Conservation (phyloP, 345 rosid genomes). For the Clarkia xantiana region DNA sequence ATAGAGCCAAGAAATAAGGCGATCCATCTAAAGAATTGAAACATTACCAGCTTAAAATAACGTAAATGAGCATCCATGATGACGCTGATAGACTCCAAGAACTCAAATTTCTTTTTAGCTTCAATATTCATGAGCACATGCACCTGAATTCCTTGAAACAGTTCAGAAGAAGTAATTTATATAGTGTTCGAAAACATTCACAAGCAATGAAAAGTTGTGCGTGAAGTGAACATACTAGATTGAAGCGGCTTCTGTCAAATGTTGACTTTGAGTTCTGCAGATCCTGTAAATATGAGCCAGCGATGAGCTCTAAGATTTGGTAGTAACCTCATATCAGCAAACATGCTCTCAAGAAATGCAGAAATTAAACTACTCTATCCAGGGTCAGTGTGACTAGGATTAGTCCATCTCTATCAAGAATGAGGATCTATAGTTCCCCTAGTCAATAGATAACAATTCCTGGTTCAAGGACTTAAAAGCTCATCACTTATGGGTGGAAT, state of each 20-base stretch:
- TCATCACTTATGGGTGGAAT: no score
- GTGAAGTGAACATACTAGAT: constrained; percentile 44
- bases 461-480: no score
- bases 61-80: constrained; percentile 81
- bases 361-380: no score
- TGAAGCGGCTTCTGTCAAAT: constrained; percentile 78
- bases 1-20: constrained; percentile 3
- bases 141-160: constrained; percentile 69
- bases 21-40: constrained; percentile 7
- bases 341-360: no score
- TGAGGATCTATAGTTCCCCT: no score
- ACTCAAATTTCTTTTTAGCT: constrained; percentile 78
- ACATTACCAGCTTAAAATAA: constrained; percentile 65
- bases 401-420: no score
- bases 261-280: constrained; percentile 72
- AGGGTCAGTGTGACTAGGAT: no score
- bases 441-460: no score
- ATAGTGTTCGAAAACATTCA: neutral
- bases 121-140: constrained; percentile 63
- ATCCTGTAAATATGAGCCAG: constrained; percentile 28
- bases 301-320: constrained; percentile 1
- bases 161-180: constrained; percentile 20
- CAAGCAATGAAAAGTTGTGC: constrained; percentile 5
- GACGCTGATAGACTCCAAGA: constrained; percentile 81
- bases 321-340: no score